Evolutionary conservation across 495 filamentous ascomycete genomes (phyloP), one percentile per base, ranked within the genome.

Genomic region (Lasiosphaeria miniovina): DNA sequence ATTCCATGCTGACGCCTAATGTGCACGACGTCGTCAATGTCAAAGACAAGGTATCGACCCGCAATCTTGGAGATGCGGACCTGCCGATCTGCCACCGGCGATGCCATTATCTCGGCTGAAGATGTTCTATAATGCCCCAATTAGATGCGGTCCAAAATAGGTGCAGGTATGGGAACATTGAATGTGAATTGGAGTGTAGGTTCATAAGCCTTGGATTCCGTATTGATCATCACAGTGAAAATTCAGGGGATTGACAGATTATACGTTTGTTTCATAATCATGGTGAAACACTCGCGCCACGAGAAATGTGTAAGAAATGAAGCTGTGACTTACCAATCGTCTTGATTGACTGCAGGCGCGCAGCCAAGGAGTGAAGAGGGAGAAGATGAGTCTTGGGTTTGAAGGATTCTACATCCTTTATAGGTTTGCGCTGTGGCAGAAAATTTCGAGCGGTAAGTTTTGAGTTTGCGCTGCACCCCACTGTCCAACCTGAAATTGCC

Each of bases 41-140:
- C 91, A 77, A 95, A 97, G 64, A 98, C 80, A 59, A 96, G 83
- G 76, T 95, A 96, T 69, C 88, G 88, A 67, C 86, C 84, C 31
- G 86, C 84, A 59, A 96, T 83, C 72, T 83, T 82, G 65, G 88
- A 95, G 69, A 98, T 94, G 56, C 91, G 88, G 61, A 97, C 74
- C 43, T 65, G 66, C 60, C 73, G 66, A 52, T 63, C 59, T 36
- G 58, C 35, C 54, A 45, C 52, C 9, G 60, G 46, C 34, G 68
- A 58, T n/a, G 66, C 61, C 71, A 76, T 68, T 15, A 36, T 55
- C 24, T 64, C 62, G 46, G 36, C 55, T 49, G 17, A 41, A 15
- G 36, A 57, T 60, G 34, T 12, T 52, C 49, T 6, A 45, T 36
- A n/a, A n/a, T 53, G 11, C 40, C 52, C 51, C 54, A 31, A 61